Conservation (phyloP, 768 basidiomycete species). For the Boletus edulis region DNA sequence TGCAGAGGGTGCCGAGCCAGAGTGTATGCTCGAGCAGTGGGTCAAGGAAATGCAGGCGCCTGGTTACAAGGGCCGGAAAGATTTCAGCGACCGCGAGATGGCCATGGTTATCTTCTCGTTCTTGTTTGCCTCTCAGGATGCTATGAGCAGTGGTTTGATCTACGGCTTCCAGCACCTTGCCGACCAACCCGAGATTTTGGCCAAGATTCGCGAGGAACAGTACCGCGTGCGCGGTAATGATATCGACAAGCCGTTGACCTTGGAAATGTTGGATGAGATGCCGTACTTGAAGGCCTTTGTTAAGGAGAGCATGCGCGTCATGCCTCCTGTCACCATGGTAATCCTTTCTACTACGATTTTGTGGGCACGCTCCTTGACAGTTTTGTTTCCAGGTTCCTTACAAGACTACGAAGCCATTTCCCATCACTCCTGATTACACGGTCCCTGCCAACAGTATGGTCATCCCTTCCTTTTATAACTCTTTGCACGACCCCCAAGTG, state of each 20-base stretch:
- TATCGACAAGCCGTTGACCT: slow-evolving; percentile 68
- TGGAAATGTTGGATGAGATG: slow-evolving; percentile 92
- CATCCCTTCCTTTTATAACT: slow-evolving; percentile 91
- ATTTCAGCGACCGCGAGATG: slow-evolving; percentile 94
- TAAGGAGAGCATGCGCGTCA: slow-evolving; percentile 88
- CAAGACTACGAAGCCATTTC: slow-evolving; percentile 84
- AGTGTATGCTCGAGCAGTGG: slow-evolving; percentile 95
- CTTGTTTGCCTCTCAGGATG: slow-evolving; percentile 95
- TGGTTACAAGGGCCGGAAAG: slow-evolving; percentile 67
- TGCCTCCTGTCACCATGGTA: slow-evolving; percentile 97
- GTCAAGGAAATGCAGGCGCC: slow-evolving; percentile 67
- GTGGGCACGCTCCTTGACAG: slow-evolving; percentile 3
- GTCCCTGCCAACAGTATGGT: slow-evolving; percentile 92
- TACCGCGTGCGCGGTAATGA: slow-evolving; percentile 78
- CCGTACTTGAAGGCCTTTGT: slow-evolving; percentile 89
- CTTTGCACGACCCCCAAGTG: slow-evolving; percentile 83
- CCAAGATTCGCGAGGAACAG: slow-evolving; percentile 91
- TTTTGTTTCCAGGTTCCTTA: slow-evolving; percentile 77
- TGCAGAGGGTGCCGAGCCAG: slow-evolving; percentile 73
- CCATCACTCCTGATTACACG: slow-evolving; percentile 87
- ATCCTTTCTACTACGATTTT: neutral
- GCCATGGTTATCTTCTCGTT: slow-evolving; percentile 96
- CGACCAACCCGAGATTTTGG: slow-evolving; percentile 85
- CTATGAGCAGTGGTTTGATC: slow-evolving; percentile 96
- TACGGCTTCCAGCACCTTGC: slow-evolving; percentile 96